phyloP scores from a whole-genome alignment of 768 basidiomycete genomes.

The Trichaptum fuscoviolaceum region DNA sequence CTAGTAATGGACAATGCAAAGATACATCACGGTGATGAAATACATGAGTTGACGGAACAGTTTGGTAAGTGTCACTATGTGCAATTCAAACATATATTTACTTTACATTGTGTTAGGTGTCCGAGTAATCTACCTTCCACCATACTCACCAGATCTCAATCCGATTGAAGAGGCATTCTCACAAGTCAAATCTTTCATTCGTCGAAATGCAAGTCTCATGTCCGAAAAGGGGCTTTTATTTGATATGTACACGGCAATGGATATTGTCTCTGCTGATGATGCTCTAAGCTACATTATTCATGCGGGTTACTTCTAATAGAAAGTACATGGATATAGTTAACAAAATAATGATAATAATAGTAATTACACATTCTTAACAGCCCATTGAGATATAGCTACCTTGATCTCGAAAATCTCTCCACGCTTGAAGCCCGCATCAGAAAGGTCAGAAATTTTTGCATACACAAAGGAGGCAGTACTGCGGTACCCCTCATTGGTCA shows the following conservation, averaged over 20 bases:
- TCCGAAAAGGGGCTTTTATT: constrained; percentile 18
- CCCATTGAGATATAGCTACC: constrained; percentile 18
- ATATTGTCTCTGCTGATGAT: constrained; percentile 24
- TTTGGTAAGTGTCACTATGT: constrained; percentile 12
- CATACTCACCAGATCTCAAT: constrained; percentile 36
- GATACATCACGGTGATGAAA: constrained; percentile 26
- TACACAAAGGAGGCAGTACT: constrained; percentile 15
- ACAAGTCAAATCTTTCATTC: constrained; percentile 27
- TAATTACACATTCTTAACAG: background rate
- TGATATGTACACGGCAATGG: constrained; percentile 23
- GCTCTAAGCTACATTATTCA: constrained; percentile 27
- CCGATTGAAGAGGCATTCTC: constrained; percentile 37
- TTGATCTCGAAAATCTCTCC: constrained; percentile 18
- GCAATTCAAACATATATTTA: background rate
- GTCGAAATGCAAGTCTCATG: constrained; percentile 15
- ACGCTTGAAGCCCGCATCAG: constrained; percentile 17
- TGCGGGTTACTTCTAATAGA: constrained; percentile 25
- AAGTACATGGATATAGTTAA: background rate
- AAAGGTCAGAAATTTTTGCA: constrained; percentile 14
- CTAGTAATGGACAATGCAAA: constrained; percentile 35
- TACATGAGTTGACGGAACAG: constrained; percentile 22
- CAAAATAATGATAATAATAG: background rate
- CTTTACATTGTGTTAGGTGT: constrained; percentile 17
- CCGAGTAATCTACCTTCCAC: constrained; percentile 27
- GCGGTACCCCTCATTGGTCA: constrained; percentile 13